Base-by-base conservation (phyloP, 192 early-diverging fungal genomes). In the Backusella circina region DNA sequence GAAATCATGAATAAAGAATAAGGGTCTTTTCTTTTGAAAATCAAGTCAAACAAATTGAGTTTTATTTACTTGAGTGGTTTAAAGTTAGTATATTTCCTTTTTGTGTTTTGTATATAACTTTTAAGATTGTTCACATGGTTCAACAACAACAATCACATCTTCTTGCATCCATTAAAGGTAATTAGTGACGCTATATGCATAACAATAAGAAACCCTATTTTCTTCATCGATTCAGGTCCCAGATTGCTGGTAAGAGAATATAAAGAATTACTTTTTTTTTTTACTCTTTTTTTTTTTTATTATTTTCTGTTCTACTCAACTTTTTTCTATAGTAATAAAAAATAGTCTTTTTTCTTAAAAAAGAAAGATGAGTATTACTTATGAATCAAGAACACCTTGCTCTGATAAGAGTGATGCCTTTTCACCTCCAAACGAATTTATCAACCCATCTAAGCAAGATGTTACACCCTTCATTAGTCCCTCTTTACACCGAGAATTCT, bases 401-500 rank as follows among this genome's bases (percentile, higher is more conserved):
- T 71, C 41, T 16, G 41, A 36, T 26, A 7, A 26, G 6, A 39
- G 28, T 54, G 32, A 57, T 38, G 10, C 7, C 26, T 28, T 54
- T 2, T 10, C 41, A 6, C 5, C 47, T 16, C 39, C 35, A 35
- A 79, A 65, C 2, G 33, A 67, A 26, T 16, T 38, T 28, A 72
- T 21, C 54, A 28, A 28, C 9, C 28, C 54, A 61, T 1, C 54
- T 3, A 61, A 61, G 26, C 54, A 28, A 61, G 54, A 3, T 0
- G 54, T 0, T 12, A 8, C 23, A 13, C 23, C 54, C 0, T 26
- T 26, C 54, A 71, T 31, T 65, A 37, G 39, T n/a, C 4, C 69
- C 74, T 33, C 47, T 13, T 32, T 75, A 10, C 70, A 76, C 23
- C 39, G 57, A 16, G 79, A 75, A 18, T 80, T 80, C 32, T 76